Evolutionary conservation across 495 filamentous ascomycete species (phyloP), one percentile per base, ranked within the genome.

Genomic region (Penicillium riverlandense): DNA sequence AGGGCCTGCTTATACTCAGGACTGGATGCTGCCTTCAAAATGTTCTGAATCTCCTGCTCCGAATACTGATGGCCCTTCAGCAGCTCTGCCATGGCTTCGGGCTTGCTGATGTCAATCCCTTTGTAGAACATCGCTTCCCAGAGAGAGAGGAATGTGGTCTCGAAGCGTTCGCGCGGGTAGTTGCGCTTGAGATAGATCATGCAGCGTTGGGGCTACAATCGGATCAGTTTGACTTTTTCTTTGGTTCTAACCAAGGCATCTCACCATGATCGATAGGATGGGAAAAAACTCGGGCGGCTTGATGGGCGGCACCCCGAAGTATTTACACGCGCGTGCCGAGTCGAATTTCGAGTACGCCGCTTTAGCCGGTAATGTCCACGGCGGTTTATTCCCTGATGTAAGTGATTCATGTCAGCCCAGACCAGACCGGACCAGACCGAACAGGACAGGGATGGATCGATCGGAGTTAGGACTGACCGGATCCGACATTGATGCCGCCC

Each of bases 331-430:
- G n/a, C 83, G 76, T 6, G 52, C 49, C 4, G 53, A 53, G 57
- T 88, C 85, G 53, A 69, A 76, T 30, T 49, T 38, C 29, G 64
- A 62, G 55, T 87, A 79, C 8, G 43, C 50, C 11, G 75, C 80
- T 68, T 90, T 88, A 36, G 78, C 78, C 6, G 80, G 78, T 27
- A 84, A 61, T 1, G 69, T 75, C 82, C 82, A 86, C 6, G 86
- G 86, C 0, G 86, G 86, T 46, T 79, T 79, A 65, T 90, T 89
- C 33, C 83, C 82, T 78, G 42, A 33, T 7, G 29, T 2, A 0
- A 29, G 32, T 40, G 43, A 40, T 30, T 45, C 13, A 44, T 7
- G 22, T 22, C 22, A 22, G 22, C 2, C 22, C 22, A 22, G 22
- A 22, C 22, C 22, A 6, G 22, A 22, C 4, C 22, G 22, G 22